phyloP scores from a whole-genome alignment of 371 early-diverging fungal genomes.

The Zancudomyces culisetae region DNA sequence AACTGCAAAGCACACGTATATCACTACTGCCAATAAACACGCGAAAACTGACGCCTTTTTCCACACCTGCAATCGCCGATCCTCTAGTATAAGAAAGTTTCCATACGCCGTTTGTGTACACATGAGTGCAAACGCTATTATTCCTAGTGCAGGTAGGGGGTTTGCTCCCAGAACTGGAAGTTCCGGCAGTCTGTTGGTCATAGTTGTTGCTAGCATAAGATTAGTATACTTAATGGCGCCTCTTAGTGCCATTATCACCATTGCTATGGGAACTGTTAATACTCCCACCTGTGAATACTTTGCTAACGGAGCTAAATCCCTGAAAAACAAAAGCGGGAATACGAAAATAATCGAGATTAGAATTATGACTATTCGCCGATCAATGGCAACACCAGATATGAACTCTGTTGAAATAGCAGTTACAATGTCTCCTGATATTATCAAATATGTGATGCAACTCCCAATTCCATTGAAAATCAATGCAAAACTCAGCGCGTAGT shows the following conservation, averaged over 20 bases:
- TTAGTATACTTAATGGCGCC: conserved; percentile 36
- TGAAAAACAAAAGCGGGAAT: conserved; percentile 47
- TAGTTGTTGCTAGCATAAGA: too few relatives aligned
- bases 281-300: conserved; percentile 48
- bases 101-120: conserved; percentile 60
- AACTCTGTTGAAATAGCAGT: conserved; percentile 22
- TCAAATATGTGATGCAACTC: conserved; percentile 59
- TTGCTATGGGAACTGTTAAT: conserved; percentile 44
- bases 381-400: conserved; percentile 24
- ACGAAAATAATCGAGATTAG: conserved; percentile 32
- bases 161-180: conserved; percentile 32
- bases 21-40: conserved; percentile 39
- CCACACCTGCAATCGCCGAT: conserved; percentile 25
- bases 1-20: conserved; percentile 49
- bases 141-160: conserved; percentile 51
- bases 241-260: conserved; percentile 44
- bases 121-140: conserved; percentile 72
- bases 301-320: conserved; percentile 52
- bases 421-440: conserved; percentile 48
- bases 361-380: conserved; percentile 31
- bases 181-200: conserved; percentile 27
- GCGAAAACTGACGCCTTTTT: conserved; percentile 14
- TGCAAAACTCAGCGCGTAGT: conserved; percentile 40
- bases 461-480: conserved; percentile 60
- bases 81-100: conserved; percentile 45